Conservation (phyloP, 768 basidiomycete genomes). For the Suillus clintonianus region DNA sequence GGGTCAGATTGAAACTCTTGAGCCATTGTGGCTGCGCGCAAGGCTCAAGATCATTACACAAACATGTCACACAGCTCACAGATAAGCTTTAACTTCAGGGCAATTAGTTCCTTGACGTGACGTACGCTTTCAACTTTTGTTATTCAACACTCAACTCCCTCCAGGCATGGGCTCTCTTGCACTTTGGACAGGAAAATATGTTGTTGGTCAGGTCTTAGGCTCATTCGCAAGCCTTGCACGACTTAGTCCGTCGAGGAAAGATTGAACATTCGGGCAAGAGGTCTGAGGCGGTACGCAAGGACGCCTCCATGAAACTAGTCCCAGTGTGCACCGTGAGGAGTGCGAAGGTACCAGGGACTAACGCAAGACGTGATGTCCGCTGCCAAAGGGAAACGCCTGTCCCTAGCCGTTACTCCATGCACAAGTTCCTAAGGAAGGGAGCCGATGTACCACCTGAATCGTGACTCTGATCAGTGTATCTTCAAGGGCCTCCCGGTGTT, state of each 20-base stretch:
- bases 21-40: background rate
- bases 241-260: background rate
- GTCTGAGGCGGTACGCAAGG: background rate
- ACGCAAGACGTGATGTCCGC: background rate
- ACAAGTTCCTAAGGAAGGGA: background rate
- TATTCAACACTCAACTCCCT: background rate
- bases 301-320: background rate
- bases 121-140: background rate
- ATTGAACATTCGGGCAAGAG: background rate
- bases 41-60: background rate
- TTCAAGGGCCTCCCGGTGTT: background rate
- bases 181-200: background rate
- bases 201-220: background rate
- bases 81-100: background rate
- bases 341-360: slow-evolving; percentile 3
- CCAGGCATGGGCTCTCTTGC: background rate
- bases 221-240: background rate
- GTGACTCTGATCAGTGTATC: background rate
- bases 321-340: background rate
- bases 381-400: background rate
- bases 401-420: background rate
- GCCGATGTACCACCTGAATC: background rate
- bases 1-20: background rate
- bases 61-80: background rate
- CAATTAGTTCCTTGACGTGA: background rate